A percentile compares a stretch with the other conserved stretches of the same genome.
Evolutionary conservation across 106 monocot species (phyloP).

Genomic region (Agapanthus africanus): DNA sequence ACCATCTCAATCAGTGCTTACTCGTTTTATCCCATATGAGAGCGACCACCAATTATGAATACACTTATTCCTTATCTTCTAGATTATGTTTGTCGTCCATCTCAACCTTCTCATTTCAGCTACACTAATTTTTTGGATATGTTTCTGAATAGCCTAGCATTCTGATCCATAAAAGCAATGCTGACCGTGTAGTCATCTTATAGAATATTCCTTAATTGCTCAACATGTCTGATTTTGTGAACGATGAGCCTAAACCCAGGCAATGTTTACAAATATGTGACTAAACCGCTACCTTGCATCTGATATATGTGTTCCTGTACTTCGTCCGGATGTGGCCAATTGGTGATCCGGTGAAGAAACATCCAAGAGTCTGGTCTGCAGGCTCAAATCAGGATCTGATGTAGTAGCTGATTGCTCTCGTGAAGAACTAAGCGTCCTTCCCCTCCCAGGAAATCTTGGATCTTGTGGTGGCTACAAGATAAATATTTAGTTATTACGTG

Average conservation of each 20-base stretch:
- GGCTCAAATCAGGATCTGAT: slow-evolving; percentile 40
- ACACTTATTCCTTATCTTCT: too few relatives aligned
- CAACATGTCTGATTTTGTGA: too few relatives aligned
- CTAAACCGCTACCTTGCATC: slow-evolving; percentile 61
- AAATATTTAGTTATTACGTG: slow-evolving; percentile 2
- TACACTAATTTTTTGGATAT: too few relatives aligned
- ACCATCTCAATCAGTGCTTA: too few relatives aligned
- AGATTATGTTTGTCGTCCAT: too few relatives aligned
- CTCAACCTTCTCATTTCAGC: too few relatives aligned
- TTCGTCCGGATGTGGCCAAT: slow-evolving; percentile 16
- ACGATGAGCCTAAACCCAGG: neutral
- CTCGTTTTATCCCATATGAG: too few relatives aligned
- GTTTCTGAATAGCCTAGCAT: too few relatives aligned
- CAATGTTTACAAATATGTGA: neutral
- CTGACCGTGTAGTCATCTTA: too few relatives aligned
- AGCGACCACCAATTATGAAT: too few relatives aligned
- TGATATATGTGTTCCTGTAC: slow-evolving; percentile 20
- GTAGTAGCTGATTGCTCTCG: slow-evolving; percentile 35
- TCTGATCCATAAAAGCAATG: too few relatives aligned
- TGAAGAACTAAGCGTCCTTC: slow-evolving; percentile 57
- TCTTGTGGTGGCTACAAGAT: slow-evolving; percentile 54
- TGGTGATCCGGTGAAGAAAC: slow-evolving; percentile 18
- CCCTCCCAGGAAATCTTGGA: slow-evolving; percentile 84
- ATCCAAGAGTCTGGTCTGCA: slow-evolving; percentile 79
- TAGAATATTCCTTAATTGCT: too few relatives aligned